Base-by-base conservation (phyloP, 2,329 filamentous ascomycete species). In the Fragosphaeria purpurea region DNA sequence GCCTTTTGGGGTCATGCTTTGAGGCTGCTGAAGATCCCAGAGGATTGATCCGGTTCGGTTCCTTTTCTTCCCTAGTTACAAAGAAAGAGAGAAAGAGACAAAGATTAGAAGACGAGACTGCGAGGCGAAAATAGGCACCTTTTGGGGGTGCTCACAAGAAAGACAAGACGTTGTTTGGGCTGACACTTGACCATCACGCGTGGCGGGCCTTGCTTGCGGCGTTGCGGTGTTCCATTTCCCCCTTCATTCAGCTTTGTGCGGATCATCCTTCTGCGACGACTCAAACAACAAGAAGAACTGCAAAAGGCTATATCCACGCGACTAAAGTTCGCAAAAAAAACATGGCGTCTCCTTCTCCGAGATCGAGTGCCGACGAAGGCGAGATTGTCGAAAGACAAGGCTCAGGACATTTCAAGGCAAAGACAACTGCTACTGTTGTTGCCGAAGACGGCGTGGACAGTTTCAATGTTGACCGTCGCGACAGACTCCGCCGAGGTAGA, bases 381-480 rank as follows among this genome's bases (percentile, higher is more conserved):
- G 88, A 94, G 75, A 88, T 91, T 69, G 71, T 85, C 67, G 86
- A 90, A 71, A 79, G 52, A 42, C 54, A 79, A 71, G 76, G 77
- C 70, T 77, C 75, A 75, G 66, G 66, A 64, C 65, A 73, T 62
- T 71, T 70, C 68, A 93, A 93, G 88, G 87, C 88, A 93, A 86
- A 85, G 87, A 84, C 85, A 83, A 44, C 80, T 83, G 77, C 53
- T 43, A 37, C 41, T 52, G 49, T 46, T 48, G 43, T 48, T 45
- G 39, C 34, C 49, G 42, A 77, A 76, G 77, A 77, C 47, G 49
- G 35, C 69, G 71, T 79, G 77, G 80, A 83, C 79, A 78, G 82
- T 84, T 83, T 74, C 80, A 82, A 78, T 80, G 83, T 95, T 95
- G 86, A 95, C 88, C 86, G 85, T 80, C 82, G 76, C 77, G 79